Percentiles rank a stretch among this genome's conserved stretches.
Evolutionary conservation across 345 rosid species (phyloP).

Genomic region (Noccaea bulbosa): DNA sequence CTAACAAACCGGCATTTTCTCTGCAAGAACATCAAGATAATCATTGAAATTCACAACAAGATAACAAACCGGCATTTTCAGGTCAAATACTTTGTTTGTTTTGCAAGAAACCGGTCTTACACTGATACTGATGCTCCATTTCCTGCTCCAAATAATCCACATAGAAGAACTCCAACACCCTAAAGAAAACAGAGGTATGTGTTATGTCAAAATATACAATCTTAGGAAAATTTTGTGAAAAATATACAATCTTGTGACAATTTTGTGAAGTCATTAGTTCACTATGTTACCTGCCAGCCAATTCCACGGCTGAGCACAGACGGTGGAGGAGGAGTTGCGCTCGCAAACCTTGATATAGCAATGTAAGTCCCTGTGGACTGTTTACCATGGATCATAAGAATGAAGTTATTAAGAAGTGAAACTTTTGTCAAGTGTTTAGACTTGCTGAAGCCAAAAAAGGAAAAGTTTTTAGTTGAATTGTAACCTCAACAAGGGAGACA

Average conservation of each 20-base stretch:
- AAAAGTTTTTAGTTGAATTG: neutral
- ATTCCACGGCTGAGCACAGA: constrained; percentile 94
- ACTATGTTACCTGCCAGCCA: constrained; percentile 87
- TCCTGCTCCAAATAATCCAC: constrained; percentile 96
- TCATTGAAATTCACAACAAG: no score
- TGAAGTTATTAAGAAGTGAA: constrained; percentile 3
- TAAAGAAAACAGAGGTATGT: constrained; percentile 22
- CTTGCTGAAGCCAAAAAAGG: neutral
- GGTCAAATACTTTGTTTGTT: neutral
- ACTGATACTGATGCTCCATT: constrained; percentile 84
- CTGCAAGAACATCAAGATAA: constrained; percentile 44
- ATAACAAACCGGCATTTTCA: neutral
- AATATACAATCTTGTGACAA: neutral
- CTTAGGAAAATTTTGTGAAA: neutral
- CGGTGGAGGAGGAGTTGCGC: constrained; percentile 94
- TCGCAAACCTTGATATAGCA: constrained; percentile 83
- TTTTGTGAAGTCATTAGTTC: neutral
- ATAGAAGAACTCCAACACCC: constrained; percentile 92
- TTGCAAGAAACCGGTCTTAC: constrained; percentile 52
- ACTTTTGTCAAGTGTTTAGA: neutral
- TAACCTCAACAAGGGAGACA: constrained; percentile 89
- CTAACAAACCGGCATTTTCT: constrained; percentile 90
- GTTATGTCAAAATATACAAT: neutral
- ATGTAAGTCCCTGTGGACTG: constrained; percentile 94
- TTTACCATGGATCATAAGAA: constrained; percentile 33